phyloP scores from a whole-genome alignment of 164 flowering plant species.

The Vitis amurensis region DNA sequence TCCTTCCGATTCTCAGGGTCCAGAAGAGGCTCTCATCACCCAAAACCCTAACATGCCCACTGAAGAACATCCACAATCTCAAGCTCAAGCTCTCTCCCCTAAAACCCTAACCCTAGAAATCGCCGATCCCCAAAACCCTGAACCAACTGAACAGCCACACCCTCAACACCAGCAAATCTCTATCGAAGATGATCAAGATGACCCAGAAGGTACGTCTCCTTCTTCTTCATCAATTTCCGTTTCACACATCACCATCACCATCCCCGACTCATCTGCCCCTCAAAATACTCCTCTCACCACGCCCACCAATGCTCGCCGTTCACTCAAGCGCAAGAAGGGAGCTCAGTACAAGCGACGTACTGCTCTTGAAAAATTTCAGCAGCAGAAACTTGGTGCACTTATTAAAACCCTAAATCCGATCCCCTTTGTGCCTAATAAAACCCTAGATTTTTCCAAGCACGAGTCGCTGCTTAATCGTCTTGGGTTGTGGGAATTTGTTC shows the following conservation, averaged over 20 bases:
- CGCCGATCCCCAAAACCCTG: constrained; percentile 5
- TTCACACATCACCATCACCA: constrained; percentile 7
- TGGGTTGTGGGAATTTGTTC: constrained; percentile 86
- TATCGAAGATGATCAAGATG: constrained; percentile 1
- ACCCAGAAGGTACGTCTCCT: constrained; percentile 24
- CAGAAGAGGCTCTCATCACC: not conserved
- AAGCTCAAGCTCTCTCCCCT: not conserved
- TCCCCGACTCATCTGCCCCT: not conserved
- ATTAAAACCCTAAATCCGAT: constrained; percentile 40
- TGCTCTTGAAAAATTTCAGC: constrained; percentile 29
- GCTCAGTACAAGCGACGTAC: constrained; percentile 13
- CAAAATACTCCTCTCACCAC: constrained; percentile 14
- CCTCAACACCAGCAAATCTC: not conserved
- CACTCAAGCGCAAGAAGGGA: constrained; percentile 35
- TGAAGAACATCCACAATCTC: not conserved
- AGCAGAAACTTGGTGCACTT: constrained; percentile 34
- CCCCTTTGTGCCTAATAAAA: constrained; percentile 59
- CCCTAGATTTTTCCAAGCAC: constrained; percentile 51
- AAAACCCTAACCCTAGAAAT: constrained; percentile 32
- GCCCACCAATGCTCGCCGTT: constrained; percentile 25
- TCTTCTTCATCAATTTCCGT: constrained; percentile 17
- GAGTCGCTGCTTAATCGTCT: constrained; percentile 57
- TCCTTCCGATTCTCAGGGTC: not conserved
- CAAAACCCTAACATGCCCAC: constrained; percentile 2
- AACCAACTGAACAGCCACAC: not conserved